Base-by-base conservation (phyloP, 768 basidiomycete species). In the Tylopilus vinaceipallidus region DNA sequence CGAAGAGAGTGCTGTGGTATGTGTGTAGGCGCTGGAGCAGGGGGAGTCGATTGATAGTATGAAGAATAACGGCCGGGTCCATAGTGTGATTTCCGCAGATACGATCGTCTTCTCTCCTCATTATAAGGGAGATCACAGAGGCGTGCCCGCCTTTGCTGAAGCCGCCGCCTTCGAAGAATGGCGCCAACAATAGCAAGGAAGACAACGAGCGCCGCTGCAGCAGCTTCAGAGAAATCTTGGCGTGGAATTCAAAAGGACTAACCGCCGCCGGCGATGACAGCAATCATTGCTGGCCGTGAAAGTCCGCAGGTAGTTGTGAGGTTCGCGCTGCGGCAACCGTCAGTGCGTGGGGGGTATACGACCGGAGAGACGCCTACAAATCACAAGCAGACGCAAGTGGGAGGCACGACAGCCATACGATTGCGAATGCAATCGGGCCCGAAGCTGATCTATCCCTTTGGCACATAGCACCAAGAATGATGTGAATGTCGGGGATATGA, bases 371-470 rank as follows among this genome's bases (percentile, higher is more conserved):
- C 5, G 22, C 60, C 32, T 19, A 61, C 60, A 11, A 0, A 10
- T 42, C 22, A 29, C 61, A 63, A 24, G 61, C 61, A 34, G 41
- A 46, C 11, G 24, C 49, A n/a, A 20, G n/a, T 16, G 57, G 54
- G 38, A 63, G 41, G 14, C 20, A 41, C 4, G 36, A 47, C 4
- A 30, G 12, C 44, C 47, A 52, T 5, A 38, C 23, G 6, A 49
- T 27, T n/a, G 38, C 22, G 27, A 50, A 36, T 14, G 16, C 29
- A 20, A 50, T 27, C 32, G 13, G 45, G 22, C 19, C 19, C 6
- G 8, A 22, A 30, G 45, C 27, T 41, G 32, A 46, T 23, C 23
- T 16, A 12, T n/a, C 24, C 34, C 11, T 33, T 24, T 13, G 47
- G 38, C 23, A 23, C 58, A 61, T 61, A 7, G 10, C 11, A n/a